Evolutionary conservation across 345 rosid genomes (phyloP), one percentile per base, ranked within the genome.

Genomic region (Excoecaria cochinchinensis): DNA sequence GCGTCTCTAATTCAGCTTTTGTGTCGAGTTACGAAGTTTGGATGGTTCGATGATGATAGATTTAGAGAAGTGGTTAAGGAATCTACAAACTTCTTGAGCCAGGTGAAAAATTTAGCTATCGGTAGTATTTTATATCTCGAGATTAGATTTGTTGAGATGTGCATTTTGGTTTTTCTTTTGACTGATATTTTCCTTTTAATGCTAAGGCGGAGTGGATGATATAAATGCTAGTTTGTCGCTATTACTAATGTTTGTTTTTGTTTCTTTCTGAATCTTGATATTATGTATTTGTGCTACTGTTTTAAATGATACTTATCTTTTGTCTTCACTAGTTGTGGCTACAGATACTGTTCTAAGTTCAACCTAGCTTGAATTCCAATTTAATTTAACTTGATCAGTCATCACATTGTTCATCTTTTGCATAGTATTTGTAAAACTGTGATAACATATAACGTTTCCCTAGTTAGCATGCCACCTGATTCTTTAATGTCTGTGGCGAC

Each of bases 1-100:
- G 83, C 95, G 11, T 96, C 99, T 31, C 82, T 96, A 79, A 90
- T 96, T 80, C 98, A 90, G 82, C 93, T 96, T 72, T 78, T 96
- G 74, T 93, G 97, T 66, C 90, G 99, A 64, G 87, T 96, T 77
- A 93, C 98, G 16, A 96, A 96, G 87, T 96, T 93, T 79, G 98
- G 99, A 70, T 96, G 99, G 99, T 90, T 93, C 69, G 99, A 96
- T 78, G 98, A 96, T 85, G 98, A 96, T 79, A 87, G 87, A 75
- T 96, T 96, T 80, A 88, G 91, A 12, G 98, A 93, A 1, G 85
- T 90, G 70, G 97, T 96, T 55, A 87, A 87, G 79, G 99, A 96
- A 85, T 89, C 97, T 1, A 87, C 88, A 0, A 83, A 90, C 82
- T 96, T 96, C 84, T 87, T 95, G 89, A 86, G 88, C 79, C 99